These are phyloP conservation scores for Ceratorhiza oryzae-sativae DNA, from an alignment of 1,284 basidiomycete genomes.

Conservation along the genomic window DNA sequence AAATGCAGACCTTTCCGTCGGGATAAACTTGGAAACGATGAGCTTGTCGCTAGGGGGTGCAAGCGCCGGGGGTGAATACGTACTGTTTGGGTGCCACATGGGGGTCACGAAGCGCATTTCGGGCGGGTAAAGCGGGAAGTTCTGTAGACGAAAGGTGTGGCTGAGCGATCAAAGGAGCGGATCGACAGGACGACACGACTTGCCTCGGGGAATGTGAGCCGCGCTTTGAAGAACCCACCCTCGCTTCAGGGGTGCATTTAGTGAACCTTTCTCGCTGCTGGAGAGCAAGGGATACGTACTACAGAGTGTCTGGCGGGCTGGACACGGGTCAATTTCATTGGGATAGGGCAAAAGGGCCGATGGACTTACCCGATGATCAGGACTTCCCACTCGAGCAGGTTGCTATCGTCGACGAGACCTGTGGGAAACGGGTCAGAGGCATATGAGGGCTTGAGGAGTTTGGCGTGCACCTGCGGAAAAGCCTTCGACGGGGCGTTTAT, in stretches of 20 bases:
- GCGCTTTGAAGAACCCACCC: constrained; percentile 90
- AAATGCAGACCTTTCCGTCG: constrained; percentile 92
- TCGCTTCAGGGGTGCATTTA: constrained; percentile 62
- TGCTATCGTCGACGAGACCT: constrained; percentile 92
- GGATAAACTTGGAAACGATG: constrained; percentile 72
- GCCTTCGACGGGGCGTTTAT: constrained; percentile 88
- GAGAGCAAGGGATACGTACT: constrained; percentile 57
- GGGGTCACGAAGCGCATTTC: constrained; percentile 95
- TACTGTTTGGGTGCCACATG: constrained; percentile 99
- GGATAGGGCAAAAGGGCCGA: neutral
- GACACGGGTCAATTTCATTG: neutral
- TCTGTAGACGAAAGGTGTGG: constrained; percentile 50
- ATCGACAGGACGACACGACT: constrained; percentile 39
- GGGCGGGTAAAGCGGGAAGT: constrained; percentile 91
- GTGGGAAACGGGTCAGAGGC: constrained; percentile 16
- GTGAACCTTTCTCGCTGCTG: neutral
- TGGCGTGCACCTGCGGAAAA: constrained; percentile 81
- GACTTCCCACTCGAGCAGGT: constrained; percentile 93
- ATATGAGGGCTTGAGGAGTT: constrained; percentile 25
- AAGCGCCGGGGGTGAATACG: constrained; percentile 46
- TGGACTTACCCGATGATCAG: constrained; percentile 84
- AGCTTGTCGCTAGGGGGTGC: neutral
- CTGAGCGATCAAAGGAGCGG: neutral
- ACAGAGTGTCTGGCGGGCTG: constrained; percentile 88
- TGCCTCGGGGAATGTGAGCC: constrained; percentile 79